Evolutionary conservation across 1,284 basidiomycete species (phyloP).

Genomic region (Cryptococcus hybrid): DNA sequence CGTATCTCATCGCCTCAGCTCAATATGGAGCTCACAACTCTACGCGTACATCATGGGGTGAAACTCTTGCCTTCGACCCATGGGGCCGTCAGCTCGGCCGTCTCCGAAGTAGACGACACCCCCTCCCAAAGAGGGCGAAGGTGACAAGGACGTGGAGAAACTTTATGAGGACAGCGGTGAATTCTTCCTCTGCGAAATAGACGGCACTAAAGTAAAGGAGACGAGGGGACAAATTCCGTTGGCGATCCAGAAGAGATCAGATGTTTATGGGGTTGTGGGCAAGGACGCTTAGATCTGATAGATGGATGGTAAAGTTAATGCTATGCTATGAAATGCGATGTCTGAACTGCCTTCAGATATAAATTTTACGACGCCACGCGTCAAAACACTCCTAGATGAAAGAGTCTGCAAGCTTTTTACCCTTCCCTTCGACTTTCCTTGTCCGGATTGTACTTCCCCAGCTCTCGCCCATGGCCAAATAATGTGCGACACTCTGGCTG

Average conservation of each 20-base stretch:
- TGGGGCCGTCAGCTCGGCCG: slow-evolving; percentile 37
- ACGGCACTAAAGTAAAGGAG: slow-evolving; percentile 12
- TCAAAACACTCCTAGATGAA: too few species aligned
- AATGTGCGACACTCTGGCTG: slow-evolving; percentile 48
- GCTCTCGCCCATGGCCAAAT: slow-evolving; percentile 49
- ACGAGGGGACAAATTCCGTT: slow-evolving; percentile 41
- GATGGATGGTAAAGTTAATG: not conserved
- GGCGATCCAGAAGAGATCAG: slow-evolving; percentile 38
- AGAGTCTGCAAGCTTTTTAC: slow-evolving; percentile 18
- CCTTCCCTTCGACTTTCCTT: slow-evolving; percentile 33
- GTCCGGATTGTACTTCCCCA: slow-evolving; percentile 20
- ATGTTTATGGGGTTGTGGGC: slow-evolving; percentile 35
- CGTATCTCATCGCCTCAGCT: slow-evolving; percentile 43
- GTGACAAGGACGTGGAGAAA: slow-evolving; percentile 18
- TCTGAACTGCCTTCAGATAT: not conserved
- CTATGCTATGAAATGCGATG: not conserved
- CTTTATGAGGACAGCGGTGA: slow-evolving; percentile 26
- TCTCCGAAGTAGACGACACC: slow-evolving; percentile 34
- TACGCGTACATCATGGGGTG: slow-evolving; percentile 37
- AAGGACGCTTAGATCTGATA: slow-evolving; percentile 1
- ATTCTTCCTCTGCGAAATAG: slow-evolving; percentile 38
- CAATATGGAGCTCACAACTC: slow-evolving; percentile 41
- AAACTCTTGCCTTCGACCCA: slow-evolving; percentile 41
- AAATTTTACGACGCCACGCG: not conserved
- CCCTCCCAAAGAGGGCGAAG: slow-evolving; percentile 10